Base-by-base conservation (phyloP, 2,329 filamentous ascomycete species). In the Xylaria multiplex region DNA sequence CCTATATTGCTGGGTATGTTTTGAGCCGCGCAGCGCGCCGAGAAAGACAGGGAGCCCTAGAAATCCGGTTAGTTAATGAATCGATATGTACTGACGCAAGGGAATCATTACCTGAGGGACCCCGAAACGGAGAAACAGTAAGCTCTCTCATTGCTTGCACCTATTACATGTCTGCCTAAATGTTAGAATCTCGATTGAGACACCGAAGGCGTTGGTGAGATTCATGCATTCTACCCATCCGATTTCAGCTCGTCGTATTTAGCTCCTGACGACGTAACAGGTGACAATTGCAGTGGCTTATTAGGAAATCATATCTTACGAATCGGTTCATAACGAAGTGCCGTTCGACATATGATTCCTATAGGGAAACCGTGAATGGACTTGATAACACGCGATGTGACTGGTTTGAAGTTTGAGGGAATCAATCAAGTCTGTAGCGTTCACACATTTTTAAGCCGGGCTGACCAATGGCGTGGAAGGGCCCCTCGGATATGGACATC, bases 41-140 rank as follows among this genome's bases (percentile, higher is more conserved):
- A 58, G 48, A 57, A 30, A 30, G 27, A 40, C n/a, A 24, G 42
- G 13, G 27, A 45, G 46, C 37, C 46, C 59, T 66, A 46, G 45
- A 53, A 54, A 19, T 19, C n/a, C 45, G 32, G 57, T 68, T 43
- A 60, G 55, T 37, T 49, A 37, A 24, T 57, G 50, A 49, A 37
- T 27, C 40, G 35, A 42, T 49, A 42, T 53, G 40, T 57, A 24
- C 32, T 24, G 19, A 59, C 24, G 19, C 19, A 42, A 55, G 35
- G 53, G 37, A 43, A 53, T 53, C 45, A n/a, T 45, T 49, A 56
- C 55, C 50, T 58, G 22, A 52, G 59, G 45, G 19, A 40, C 53
- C 24, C 22, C 22, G 7, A 14, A 42, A 30, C 35, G 6, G 19
- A 14, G 24, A 63, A 66, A 62, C 50, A 63, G 66, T 68, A 66